A percentile compares a stretch with the other conserved stretches of the same genome.
These are phyloP conservation scores for Orbilia ellipsospora DNA, from an alignment of 2,329 filamentous ascomycete genomes.

Conservation along the genomic window DNA sequence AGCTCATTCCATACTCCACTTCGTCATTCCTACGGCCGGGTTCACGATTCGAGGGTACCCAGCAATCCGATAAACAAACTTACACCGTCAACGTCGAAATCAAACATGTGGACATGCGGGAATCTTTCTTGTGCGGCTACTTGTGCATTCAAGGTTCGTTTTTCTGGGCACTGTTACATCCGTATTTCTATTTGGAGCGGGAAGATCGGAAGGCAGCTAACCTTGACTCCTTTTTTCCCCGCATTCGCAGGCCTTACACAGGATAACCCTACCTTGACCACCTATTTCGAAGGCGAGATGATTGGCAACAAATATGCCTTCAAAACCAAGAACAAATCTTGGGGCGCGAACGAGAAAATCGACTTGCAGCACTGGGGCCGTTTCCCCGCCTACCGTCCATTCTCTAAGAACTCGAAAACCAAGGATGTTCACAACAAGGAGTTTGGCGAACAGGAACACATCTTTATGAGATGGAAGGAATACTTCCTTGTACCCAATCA, in stretches of 20 bases:
- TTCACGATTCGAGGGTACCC: conserved; percentile 87
- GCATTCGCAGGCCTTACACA: conserved; percentile 80
- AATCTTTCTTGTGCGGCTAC: conserved; percentile 95
- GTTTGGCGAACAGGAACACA: conserved; percentile 81
- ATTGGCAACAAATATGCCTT: conserved; percentile 97
- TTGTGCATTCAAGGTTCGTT: conserved; percentile 87
- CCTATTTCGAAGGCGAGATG: conserved; percentile 98
- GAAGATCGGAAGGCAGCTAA: conserved; percentile 8
- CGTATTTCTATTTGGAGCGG: not conserved
- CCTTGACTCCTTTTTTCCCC: conserved; percentile 7
- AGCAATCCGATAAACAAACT: conserved; percentile 89
- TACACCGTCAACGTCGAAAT: conserved; percentile 98
- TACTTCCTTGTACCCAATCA: conserved; percentile 97
- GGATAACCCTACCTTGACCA: conserved; percentile 96
- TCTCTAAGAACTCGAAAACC: conserved; percentile 66
- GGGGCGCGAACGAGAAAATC: conserved; percentile 91
- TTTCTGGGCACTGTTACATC: conserved; percentile 1
- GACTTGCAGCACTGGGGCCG: conserved; percentile 93
- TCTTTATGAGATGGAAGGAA: conserved; percentile 99
- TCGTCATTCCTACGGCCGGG: conserved; percentile 88
- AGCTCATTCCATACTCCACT: conserved; percentile 81
- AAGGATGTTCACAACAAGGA: conserved; percentile 71
- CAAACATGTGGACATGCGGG: conserved; percentile 92
- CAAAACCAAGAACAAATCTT: conserved; percentile 84
- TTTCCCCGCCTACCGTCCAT: conserved; percentile 85